A percentile compares a stretch with the other conserved stretches of the same genome.
These are phyloP conservation scores for Akanthomyces dipterigenus DNA, from an alignment of 2,329 filamentous ascomycete species.

Conservation along the genomic window DNA sequence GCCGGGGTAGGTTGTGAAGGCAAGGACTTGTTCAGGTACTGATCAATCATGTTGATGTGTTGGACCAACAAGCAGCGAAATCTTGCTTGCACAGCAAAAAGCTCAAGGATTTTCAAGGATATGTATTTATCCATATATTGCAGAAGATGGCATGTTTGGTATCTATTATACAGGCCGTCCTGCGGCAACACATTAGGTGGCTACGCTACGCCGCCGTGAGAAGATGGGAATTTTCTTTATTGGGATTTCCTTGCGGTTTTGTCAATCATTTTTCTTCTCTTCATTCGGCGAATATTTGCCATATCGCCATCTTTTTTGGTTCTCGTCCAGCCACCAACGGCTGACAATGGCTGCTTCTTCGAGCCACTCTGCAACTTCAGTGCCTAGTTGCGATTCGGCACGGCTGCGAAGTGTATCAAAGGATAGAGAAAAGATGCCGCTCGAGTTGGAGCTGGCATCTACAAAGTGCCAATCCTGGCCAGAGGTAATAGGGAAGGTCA, in stretches of 20 bases:
- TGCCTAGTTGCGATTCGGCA: neutral
- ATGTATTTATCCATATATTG: neutral
- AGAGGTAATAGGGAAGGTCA: constrained; percentile 20
- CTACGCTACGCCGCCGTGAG: neutral
- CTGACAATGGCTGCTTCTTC: constrained; percentile 27
- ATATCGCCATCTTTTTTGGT: constrained; percentile 29
- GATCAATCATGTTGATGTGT: no score
- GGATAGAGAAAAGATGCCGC: constrained; percentile 4
- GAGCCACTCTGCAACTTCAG: constrained; percentile 10
- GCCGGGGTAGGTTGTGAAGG: no score
- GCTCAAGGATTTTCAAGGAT: neutral
- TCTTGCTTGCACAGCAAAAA: no score
- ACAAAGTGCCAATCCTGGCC: constrained; percentile 14
- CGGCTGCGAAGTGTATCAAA: constrained; percentile 7
- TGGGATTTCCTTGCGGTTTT: neutral
- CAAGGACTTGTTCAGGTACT: no score
- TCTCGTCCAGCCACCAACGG: constrained; percentile 30
- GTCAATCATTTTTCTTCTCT: neutral
- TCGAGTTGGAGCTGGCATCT: constrained; percentile 3
- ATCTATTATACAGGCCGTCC: neutral
- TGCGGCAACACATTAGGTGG: neutral
- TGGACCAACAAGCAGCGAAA: no score
- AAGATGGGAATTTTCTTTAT: neutral
- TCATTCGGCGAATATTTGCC: constrained; percentile 12
- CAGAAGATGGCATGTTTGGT: neutral